Conservation (phyloP, 108 stramenopile species). For the Phaeodactylum tricornutum region DNA sequence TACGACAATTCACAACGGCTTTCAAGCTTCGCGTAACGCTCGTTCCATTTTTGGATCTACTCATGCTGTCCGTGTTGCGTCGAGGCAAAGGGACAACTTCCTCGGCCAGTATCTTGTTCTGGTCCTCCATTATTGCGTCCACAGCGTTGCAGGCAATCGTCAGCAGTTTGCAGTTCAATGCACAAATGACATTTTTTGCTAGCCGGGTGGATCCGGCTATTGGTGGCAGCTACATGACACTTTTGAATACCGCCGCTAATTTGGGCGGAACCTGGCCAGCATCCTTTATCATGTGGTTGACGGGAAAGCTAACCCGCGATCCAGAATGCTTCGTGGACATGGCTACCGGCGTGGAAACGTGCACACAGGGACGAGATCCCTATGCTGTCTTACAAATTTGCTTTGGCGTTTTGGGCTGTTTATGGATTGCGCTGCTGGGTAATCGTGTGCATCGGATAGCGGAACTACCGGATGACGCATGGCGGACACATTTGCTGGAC, state of each 20-base stretch:
- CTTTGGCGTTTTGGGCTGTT: conserved; percentile 53
- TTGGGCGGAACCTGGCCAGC: conserved; percentile 91
- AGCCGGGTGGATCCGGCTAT: conserved; percentile 93
- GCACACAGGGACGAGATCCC: conserved; percentile 59
- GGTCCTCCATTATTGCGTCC: conserved; percentile 56
- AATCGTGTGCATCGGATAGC: conserved; percentile 51
- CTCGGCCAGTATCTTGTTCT: conserved; percentile 33
- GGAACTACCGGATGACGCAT: conserved; percentile 72
- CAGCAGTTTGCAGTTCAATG: conserved; percentile 87
- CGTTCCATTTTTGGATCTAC: conserved; percentile 63
- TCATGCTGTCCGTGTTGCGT: conserved; percentile 49
- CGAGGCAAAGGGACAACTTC: background rate
- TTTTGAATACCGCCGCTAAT: conserved; percentile 95
- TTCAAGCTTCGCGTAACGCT: conserved; percentile 78
- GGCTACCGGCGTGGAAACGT: conserved; percentile 23
- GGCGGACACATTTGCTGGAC: conserved; percentile 76
- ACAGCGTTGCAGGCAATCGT: conserved; percentile 86
- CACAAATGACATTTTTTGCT: conserved; percentile 98
- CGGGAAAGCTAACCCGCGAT: conserved; percentile 43
- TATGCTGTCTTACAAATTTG: conserved; percentile 57
- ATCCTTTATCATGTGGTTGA: conserved; percentile 68
- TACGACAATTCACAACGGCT: conserved; percentile 73
- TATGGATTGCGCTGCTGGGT: conserved; percentile 59
- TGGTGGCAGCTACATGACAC: conserved; percentile 99
- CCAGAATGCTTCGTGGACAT: conserved; percentile 22